phyloP scores from a whole-genome alignment of 1,139 yeast species.

The Saccharomyces hybrid region DNA sequence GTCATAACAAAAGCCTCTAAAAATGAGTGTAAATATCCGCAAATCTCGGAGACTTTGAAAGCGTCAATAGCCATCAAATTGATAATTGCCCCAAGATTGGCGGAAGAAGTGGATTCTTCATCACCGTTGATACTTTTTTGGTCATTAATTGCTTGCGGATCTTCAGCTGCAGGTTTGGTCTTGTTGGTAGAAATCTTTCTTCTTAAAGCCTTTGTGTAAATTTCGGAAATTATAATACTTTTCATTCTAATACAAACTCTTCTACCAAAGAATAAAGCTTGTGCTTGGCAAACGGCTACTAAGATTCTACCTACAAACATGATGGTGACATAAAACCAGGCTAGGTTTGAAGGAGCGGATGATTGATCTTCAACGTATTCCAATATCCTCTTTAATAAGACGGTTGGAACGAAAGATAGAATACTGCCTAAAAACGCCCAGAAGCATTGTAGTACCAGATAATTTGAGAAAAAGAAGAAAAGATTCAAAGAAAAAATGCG shows the following conservation, averaged over 20 bases:
- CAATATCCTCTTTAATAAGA: conserved; percentile 66
- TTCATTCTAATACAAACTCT: conserved; percentile 87
- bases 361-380: conserved; percentile 77
- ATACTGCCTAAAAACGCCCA: conserved; percentile 67
- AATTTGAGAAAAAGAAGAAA: conserved; percentile 52
- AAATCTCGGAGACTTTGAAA: conserved; percentile 82
- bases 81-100: conserved; percentile 85
- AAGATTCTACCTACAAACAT: conserved; percentile 61
- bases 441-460: conserved; percentile 56
- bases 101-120: conserved; percentile 37
- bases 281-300: conserved; percentile 62
- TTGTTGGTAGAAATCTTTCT: conserved; percentile 52
- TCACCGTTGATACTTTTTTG: conserved; percentile 31
- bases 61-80: conserved; percentile 96
- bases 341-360: conserved; percentile 55
- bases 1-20: conserved; percentile 69
- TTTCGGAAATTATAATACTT: conserved; percentile 83
- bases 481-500: conserved; percentile 51
- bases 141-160: conserved; percentile 23
- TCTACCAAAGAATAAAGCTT: conserved; percentile 83
- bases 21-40: conserved; percentile 81
- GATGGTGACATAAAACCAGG: conserved; percentile 81
- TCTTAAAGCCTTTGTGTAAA: conserved; percentile 86
- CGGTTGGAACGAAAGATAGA: conserved; percentile 68
- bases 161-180: conserved; percentile 14